phyloP scores from a whole-genome alignment of 2,329 filamentous ascomycete species.

The Fusarium tupiense region DNA sequence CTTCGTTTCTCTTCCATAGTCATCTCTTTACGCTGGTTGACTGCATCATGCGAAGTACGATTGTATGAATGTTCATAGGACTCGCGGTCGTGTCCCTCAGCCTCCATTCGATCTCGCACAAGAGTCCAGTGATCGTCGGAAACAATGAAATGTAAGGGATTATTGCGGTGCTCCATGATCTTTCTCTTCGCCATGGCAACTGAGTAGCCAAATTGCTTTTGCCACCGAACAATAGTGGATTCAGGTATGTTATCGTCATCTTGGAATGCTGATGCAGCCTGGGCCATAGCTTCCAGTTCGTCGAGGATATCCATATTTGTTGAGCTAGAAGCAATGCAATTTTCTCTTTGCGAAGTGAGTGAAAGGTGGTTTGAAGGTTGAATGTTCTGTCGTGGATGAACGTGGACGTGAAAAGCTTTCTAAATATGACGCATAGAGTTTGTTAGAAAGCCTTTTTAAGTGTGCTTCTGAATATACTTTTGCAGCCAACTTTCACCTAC shows the following conservation, averaged over 20 bases:
- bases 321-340: accelerated
- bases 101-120: neutral
- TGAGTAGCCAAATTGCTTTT: neutral
- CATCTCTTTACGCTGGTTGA: neutral
- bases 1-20: neutral
- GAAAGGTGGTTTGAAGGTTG: too few relatives aligned
- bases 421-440: too few relatives aligned
- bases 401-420: too few relatives aligned
- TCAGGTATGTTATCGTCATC: neutral
- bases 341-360: too few relatives aligned
- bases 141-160: neutral
- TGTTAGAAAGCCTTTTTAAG: too few relatives aligned
- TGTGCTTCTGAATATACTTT: too few relatives aligned
- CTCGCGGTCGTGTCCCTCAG: neutral
- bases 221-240: neutral
- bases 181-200: neutral
- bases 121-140: slow-evolving; percentile 2
- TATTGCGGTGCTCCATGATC: neutral
- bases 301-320: neutral
- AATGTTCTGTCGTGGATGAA: too few relatives aligned
- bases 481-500: too few relatives aligned
- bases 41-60: neutral
- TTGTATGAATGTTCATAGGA: slow-evolving; percentile 1
- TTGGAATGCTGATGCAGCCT: neutral
- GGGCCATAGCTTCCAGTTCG: neutral